Conservation (phyloP, 2,329 filamentous ascomycete species). For the Stachybotrys chlorohalonatus region DNA sequence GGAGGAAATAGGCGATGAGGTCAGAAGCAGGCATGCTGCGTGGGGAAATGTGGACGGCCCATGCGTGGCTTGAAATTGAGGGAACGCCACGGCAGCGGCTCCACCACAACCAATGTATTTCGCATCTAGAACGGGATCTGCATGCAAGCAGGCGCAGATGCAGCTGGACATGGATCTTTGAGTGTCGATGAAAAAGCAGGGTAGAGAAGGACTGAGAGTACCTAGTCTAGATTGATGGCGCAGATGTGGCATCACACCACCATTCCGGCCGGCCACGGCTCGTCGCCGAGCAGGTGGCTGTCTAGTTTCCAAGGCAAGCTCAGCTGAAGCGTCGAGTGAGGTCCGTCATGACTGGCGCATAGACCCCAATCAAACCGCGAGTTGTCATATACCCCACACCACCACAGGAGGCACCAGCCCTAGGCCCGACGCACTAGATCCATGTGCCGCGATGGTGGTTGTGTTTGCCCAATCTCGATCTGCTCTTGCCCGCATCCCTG, state of each 20-base stretch:
- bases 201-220: too few species aligned
- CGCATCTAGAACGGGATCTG: neutral
- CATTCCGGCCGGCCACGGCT: too few species aligned
- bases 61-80: neutral
- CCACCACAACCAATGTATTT: neutral
- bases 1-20: neutral
- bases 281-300: too few species aligned
- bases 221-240: too few species aligned
- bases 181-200: too few species aligned
- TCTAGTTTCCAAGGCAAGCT: neutral
- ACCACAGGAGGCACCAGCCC: neutral
- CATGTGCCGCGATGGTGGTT: neutral
- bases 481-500: neutral
- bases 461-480: neutral
- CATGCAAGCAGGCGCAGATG: too few species aligned
- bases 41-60: neutral
- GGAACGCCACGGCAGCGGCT: neutral
- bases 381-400: neutral
- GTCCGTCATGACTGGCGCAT: neutral
- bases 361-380: neutral
- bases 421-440: neutral
- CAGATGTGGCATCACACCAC: too few species aligned
- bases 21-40: neutral
- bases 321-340: neutral
- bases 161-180: too few species aligned